phyloP scores from a whole-genome alignment of 2,329 filamentous ascomycete species.

The Eutypella sp. region DNA sequence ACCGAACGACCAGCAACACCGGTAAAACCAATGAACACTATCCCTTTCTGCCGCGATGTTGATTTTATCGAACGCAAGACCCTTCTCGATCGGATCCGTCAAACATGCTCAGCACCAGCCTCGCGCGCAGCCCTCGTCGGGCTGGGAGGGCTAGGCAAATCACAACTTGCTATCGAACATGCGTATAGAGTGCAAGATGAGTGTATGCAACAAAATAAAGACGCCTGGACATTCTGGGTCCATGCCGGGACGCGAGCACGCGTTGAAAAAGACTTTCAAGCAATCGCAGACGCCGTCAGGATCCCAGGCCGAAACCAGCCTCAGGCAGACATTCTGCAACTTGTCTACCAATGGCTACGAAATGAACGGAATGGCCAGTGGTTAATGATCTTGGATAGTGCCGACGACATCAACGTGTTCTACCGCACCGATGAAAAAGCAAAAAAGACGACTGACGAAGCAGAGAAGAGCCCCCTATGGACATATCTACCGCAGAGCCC shows the following conservation, averaged over 20 bases:
- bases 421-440: slow-evolving; percentile 10
- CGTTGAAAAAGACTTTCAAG: slow-evolving; percentile 27
- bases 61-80: slow-evolving; percentile 7
- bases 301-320: slow-evolving; percentile 22
- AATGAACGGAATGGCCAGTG: slow-evolving; percentile 24
- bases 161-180: slow-evolving; percentile 14
- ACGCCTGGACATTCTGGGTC: slow-evolving; percentile 29
- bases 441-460: neutral
- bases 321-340: slow-evolving; percentile 15
- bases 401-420: slow-evolving; percentile 27
- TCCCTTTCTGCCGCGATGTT: slow-evolving; percentile 9
- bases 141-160: slow-evolving; percentile 14
- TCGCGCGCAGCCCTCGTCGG: slow-evolving; percentile 11
- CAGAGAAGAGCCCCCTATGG: slow-evolving; percentile 4
- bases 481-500: slow-evolving; percentile 19
- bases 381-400: slow-evolving; percentile 34
- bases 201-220: neutral
- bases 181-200: slow-evolving; percentile 10
- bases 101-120: slow-evolving; percentile 3
- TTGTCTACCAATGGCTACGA: slow-evolving; percentile 28
- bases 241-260: slow-evolving; percentile 25
- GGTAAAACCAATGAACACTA: slow-evolving; percentile 2
- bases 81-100: slow-evolving; percentile 7
- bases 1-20: slow-evolving; percentile 5
- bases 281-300: slow-evolving; percentile 24